Percentiles rank a stretch among this genome's conserved stretches.
phyloP scores from a whole-genome alignment of 768 basidiomycete species.

The Phanerochaete carnosa region DNA sequence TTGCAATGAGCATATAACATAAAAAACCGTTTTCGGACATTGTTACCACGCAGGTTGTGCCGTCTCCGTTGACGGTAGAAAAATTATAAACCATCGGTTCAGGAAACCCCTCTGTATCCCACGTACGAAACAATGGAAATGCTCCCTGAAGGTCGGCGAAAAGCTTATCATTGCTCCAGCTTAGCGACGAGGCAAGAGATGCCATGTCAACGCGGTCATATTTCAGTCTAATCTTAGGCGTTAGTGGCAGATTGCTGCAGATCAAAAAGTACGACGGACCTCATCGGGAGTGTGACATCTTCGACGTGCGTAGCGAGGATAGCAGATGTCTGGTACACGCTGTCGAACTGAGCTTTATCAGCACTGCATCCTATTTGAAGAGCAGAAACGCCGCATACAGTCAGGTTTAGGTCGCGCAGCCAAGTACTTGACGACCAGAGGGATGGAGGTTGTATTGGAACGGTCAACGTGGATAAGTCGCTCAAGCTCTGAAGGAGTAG shows the following conservation, averaged over 20 bases:
- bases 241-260: neutral
- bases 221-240: slow-evolving; percentile 29
- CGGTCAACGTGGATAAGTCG: slow-evolving; percentile 25
- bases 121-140: slow-evolving; percentile 37
- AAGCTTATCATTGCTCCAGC: slow-evolving; percentile 48
- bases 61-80: neutral
- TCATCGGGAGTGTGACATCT: slow-evolving; percentile 31
- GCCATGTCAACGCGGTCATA: slow-evolving; percentile 36
- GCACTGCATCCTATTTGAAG: neutral
- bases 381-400: slow-evolving; percentile 16
- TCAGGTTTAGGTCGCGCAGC: slow-evolving; percentile 21
- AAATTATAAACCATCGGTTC: slow-evolving; percentile 18
- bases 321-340: slow-evolving; percentile 30
- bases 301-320: slow-evolving; percentile 35
- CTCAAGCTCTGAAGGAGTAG: slow-evolving; percentile 36
- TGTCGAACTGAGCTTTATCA: slow-evolving; percentile 15
- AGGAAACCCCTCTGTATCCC: slow-evolving; percentile 1
- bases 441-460: slow-evolving; percentile 30
- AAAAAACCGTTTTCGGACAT: neutral
- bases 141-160: slow-evolving; percentile 57
- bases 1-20: neutral
- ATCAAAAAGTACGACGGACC: slow-evolving; percentile 16
- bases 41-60: neutral
- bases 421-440: slow-evolving; percentile 22
- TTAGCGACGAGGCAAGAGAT: slow-evolving; percentile 44